phyloP scores from a whole-genome alignment of 2,329 filamentous ascomycete genomes.

The Colletotrichum lupini region DNA sequence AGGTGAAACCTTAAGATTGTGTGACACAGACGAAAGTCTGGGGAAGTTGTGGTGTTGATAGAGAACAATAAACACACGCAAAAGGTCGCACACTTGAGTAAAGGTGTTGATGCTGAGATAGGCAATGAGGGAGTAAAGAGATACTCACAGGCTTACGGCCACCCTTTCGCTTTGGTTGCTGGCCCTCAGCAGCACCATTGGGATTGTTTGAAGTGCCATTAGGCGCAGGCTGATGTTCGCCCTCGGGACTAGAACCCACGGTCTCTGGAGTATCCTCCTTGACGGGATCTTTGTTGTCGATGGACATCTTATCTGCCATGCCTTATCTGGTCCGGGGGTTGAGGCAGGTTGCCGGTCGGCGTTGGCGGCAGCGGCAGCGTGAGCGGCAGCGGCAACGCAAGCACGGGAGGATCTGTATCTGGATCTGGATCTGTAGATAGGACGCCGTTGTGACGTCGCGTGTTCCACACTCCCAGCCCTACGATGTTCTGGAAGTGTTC shows the following conservation, averaged over 20 bases:
- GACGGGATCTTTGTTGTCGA: conserved; percentile 68
- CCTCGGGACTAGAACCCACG: conserved; percentile 69
- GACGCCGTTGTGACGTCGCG: conserved; percentile 48
- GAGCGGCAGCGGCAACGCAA: conserved; percentile 6
- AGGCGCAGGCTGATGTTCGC: conserved; percentile 54
- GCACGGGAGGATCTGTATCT: conserved; percentile 20
- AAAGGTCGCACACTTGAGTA: conserved; percentile 32
- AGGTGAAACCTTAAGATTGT: conserved; percentile 18
- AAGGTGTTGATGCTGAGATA: conserved; percentile 12
- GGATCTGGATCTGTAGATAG: conserved; percentile 40
- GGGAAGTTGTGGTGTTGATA: conserved; percentile 27
- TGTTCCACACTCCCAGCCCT: conserved; percentile 38
- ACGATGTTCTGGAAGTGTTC: conserved; percentile 41
- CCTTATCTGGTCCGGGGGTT: conserved; percentile 50
- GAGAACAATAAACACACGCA: neutral
- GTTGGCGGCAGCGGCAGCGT: conserved; percentile 49
- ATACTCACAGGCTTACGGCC: conserved; percentile 94
- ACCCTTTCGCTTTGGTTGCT: conserved; percentile 92
- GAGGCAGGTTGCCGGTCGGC: conserved; percentile 39
- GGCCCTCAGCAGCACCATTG: conserved; percentile 58
- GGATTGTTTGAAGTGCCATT: conserved; percentile 46
- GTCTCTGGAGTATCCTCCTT: conserved; percentile 73
- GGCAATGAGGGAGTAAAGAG: conserved; percentile 37
- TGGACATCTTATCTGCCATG: conserved; percentile 77
- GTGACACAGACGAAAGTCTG: conserved; percentile 25